phyloP scores from a whole-genome alignment of 805 yeast genomes.

The Wickerhamiella galacta region DNA sequence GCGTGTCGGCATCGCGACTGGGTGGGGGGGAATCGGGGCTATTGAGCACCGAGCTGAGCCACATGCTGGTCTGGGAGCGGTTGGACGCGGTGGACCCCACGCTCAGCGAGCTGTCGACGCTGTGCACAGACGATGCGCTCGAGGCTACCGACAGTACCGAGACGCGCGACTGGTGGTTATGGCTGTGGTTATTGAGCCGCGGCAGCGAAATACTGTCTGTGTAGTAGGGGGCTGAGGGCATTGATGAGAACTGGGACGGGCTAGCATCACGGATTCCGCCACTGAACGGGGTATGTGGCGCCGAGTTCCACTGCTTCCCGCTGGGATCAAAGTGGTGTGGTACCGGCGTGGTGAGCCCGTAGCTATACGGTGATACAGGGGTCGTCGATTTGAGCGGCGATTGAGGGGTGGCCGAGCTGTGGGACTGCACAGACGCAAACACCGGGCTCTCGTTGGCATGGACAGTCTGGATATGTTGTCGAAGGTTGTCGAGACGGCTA shows the following conservation, averaged over 20 bases:
- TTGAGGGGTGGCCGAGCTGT: neutral
- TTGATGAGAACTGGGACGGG: no score
- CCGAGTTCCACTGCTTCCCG: no score
- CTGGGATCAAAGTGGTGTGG: no score
- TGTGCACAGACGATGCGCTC: slow-evolving; percentile 5
- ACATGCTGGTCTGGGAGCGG: slow-evolving; percentile 7
- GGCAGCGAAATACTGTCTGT: neutral
- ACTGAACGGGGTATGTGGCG: no score
- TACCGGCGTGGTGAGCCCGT: no score
- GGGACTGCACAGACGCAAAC: slow-evolving; percentile 8
- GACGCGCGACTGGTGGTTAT: neutral
- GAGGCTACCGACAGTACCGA: slow-evolving; percentile 5
- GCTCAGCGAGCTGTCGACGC: slow-evolving; percentile 3
- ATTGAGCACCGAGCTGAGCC: slow-evolving; percentile 8
- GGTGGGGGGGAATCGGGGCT: slow-evolving; percentile 4
- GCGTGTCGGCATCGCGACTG: neutral
- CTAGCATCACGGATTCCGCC: no score
- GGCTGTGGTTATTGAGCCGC: slow-evolving; percentile 5
- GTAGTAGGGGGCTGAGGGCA: no score
- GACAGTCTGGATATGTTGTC: slow-evolving; percentile 84
- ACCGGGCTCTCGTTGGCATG: slow-evolving; percentile 35
- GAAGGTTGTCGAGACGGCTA: slow-evolving; percentile 68
- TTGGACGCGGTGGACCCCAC: slow-evolving; percentile 2
- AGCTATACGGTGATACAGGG: no score
- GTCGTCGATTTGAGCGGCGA: no score